phyloP scores from a whole-genome alignment of 352 stramenopile genomes.

The Aphanomyces euteiches region DNA sequence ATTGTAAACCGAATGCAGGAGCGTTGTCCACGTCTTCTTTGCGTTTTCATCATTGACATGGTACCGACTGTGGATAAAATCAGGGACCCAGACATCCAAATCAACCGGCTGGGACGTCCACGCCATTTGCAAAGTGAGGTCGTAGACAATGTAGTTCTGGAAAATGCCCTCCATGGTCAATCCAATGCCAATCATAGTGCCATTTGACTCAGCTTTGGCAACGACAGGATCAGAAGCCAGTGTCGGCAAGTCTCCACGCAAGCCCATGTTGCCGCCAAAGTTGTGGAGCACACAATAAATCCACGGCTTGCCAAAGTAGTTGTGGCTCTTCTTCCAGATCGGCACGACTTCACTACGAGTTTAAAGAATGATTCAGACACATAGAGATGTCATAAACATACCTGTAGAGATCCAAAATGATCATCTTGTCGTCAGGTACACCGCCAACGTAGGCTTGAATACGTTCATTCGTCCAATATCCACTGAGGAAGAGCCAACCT shows the following conservation, averaged over 20 bases:
- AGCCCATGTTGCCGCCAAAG: constrained; percentile 71
- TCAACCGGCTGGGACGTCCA: constrained; percentile 50
- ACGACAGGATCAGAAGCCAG: constrained; percentile 49
- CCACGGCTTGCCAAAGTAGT: constrained; percentile 80
- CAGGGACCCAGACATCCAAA: constrained; percentile 46
- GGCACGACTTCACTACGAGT: constrained; percentile 46
- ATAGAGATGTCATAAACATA: constrained; percentile 6
- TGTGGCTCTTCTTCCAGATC: constrained; percentile 69
- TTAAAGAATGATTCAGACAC: neutral
- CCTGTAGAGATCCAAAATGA: constrained; percentile 81
- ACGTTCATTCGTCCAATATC: constrained; percentile 66
- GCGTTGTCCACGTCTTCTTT: constrained; percentile 49
- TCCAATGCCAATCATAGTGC: constrained; percentile 69
- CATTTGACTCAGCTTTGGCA: constrained; percentile 44
- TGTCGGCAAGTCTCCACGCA: constrained; percentile 67
- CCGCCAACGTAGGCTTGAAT: constrained; percentile 48
- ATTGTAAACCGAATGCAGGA: constrained; percentile 69
- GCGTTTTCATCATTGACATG: constrained; percentile 49
- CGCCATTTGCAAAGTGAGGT: constrained; percentile 69
- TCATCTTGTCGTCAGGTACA: constrained; percentile 58
- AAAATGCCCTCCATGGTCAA: constrained; percentile 85
- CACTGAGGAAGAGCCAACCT: constrained; percentile 70
- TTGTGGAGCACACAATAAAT: constrained; percentile 85
- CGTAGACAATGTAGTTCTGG: constrained; percentile 85
- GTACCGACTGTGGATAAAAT: constrained; percentile 59